A percentile compares a stretch with the other conserved stretches of the same genome.
phyloP scores from a whole-genome alignment of 1,284 basidiomycete species.

The Cryptococcus sp. region DNA sequence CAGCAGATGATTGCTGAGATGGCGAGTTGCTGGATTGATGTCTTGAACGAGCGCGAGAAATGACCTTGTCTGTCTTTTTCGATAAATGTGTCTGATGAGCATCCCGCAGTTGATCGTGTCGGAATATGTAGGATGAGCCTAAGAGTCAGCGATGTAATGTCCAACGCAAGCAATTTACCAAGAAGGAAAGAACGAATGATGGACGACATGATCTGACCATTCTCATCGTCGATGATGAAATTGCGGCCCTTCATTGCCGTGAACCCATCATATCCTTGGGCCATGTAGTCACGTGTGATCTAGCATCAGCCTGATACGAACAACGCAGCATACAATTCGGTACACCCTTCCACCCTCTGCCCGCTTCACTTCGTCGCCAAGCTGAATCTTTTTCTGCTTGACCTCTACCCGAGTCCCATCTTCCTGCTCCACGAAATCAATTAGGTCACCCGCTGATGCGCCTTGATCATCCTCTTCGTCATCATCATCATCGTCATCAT shows the following conservation, averaged over 20 bases:
- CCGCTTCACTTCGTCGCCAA: constrained; percentile 57
- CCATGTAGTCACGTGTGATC: constrained; percentile 49
- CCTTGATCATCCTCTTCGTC: constrained; percentile 40
- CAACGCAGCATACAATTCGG: constrained; percentile 57
- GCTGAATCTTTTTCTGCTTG: constrained; percentile 31
- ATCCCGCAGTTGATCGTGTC: constrained; percentile 43
- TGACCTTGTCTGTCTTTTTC: constrained; percentile 29
- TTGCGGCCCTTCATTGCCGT: constrained; percentile 61
- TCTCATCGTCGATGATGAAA: constrained; percentile 78
- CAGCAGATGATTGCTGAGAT: constrained; percentile 16
- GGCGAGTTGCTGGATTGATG: constrained; percentile 9
- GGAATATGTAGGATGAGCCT: constrained; percentile 47
- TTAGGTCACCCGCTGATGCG: constrained; percentile 32
- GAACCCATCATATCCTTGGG: constrained; percentile 68
- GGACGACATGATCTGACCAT: constrained; percentile 71
- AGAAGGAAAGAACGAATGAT: constrained; percentile 82
- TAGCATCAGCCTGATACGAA: constrained; percentile 10
- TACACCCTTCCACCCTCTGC: constrained; percentile 60
- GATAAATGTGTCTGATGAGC: constrained; percentile 38
- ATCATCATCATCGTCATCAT: constrained; percentile 50
- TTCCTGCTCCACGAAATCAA: constrained; percentile 43
- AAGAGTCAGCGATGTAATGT: background rate
- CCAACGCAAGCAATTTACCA: constrained; percentile 53
- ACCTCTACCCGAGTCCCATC: constrained; percentile 49
- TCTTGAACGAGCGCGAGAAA: constrained; percentile 23